A percentile compares a stretch with the other conserved stretches of the same genome.
These are phyloP conservation scores for Raphanus sativus DNA, from an alignment of 345 rosid genomes.

Conservation along the genomic window DNA sequence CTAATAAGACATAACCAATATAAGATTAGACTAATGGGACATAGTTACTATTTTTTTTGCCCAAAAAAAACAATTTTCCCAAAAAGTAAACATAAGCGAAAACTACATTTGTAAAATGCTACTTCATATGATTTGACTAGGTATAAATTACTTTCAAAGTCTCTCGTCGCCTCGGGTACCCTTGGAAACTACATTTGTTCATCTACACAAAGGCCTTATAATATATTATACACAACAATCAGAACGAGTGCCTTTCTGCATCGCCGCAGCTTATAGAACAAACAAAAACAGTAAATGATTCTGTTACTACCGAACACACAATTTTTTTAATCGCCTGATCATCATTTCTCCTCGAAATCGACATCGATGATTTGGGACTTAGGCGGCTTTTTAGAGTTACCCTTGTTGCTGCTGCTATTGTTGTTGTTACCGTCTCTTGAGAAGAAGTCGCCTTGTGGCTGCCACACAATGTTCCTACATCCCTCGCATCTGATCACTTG, in stretches of 20 bases:
- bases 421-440: constrained; percentile 45
- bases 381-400: constrained; percentile 42
- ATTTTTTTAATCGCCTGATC: background rate
- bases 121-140: background rate
- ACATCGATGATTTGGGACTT: constrained; percentile 75
- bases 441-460: constrained; percentile 74
- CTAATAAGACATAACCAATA: no score
- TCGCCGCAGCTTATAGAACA: background rate
- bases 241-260: background rate
- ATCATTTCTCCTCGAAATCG: constrained; percentile 87
- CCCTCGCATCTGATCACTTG: constrained; percentile 69
- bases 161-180: constrained; percentile 9
- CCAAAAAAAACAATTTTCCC: no score
- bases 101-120: background rate
- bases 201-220: constrained; percentile 26
- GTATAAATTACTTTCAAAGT: constrained; percentile 1
- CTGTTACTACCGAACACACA: constrained; percentile 5
- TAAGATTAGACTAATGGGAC: no score
- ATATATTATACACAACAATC: constrained; percentile 29
- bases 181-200: constrained; percentile 22
- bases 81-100: background rate
- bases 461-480: constrained; percentile 95
- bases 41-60: no score
- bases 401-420: constrained; percentile 34
- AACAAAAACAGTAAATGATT: constrained; percentile 21